Evolutionary conservation across 2,329 filamentous ascomycete species (phyloP), one percentile per base, ranked within the genome.

Genomic region (Trichoderma aggressivum): DNA sequence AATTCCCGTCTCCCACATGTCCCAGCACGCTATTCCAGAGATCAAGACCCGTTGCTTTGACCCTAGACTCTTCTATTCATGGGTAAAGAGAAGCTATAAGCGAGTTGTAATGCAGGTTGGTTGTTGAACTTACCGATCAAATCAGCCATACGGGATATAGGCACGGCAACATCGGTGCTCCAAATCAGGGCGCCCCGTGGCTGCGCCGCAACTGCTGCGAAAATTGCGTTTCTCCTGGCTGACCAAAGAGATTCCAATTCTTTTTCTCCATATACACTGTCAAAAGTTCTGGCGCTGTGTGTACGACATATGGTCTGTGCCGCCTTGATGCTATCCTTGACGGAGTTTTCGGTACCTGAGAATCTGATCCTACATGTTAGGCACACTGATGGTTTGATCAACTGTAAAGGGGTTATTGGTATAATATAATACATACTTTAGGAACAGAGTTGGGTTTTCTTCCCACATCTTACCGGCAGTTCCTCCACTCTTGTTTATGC

Each of bases 111-210:
- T 21, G 28, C 30, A 34, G 14, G 56, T 5, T 32, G 8, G 16
- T 18, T n/a, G 50, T 70, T 10, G 18, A 21, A 32, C 11, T 47
- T n/a, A 76, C 80, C 81, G 62, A 94, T 92, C 68, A 94, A 91
- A 74, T 92, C 88, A 1, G 92, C 88, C 73, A 95, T 81, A 50
- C 85, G 84, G 18, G 89, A 92, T 61, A 94, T 89, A 0, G 92
- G 92, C 0, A 94, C 92, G 0, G 92, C 92, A 24, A 94, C 92
- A 77, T 95, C 92, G 0, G 92, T 95, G 0, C 91, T 93, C 92
- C 92, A 94, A 30, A 94, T 87, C 74, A 91, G 87, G 2, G 85
- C 84, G 0, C 86, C 85, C 28, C 87, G 82, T 62, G 88, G 84
- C 71, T 86, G 86, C 80, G 90, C 87, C 0, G 90, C 89, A 80